Percentiles rank a stretch among this genome's conserved stretches.
Evolutionary conservation across 208 protist species (phyloP).

Genomic region (Acanthamoeba culbertsoni): DNA sequence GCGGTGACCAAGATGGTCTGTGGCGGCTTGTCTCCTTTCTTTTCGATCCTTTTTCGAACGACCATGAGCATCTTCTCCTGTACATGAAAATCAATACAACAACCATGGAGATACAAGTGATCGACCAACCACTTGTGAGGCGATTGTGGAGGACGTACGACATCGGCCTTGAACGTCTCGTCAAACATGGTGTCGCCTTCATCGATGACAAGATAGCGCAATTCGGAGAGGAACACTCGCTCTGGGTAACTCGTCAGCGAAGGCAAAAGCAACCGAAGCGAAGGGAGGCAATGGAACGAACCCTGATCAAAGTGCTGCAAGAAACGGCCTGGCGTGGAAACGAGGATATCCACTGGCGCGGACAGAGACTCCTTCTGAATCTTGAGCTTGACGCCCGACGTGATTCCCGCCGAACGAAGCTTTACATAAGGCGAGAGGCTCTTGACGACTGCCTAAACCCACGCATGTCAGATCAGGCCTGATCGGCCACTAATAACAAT

Average conservation of each 20-base stretch:
- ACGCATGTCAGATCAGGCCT: not conserved
- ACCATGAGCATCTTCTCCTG: not conserved
- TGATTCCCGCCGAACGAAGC: not conserved
- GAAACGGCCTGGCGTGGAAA: constrained; percentile 34
- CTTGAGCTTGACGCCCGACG: not conserved
- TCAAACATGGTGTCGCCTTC: constrained; percentile 47
- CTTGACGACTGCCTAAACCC: not conserved
- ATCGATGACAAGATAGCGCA: constrained; percentile 17
- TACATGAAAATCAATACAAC: not conserved
- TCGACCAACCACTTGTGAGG: too few species aligned
- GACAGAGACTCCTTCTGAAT: not conserved
- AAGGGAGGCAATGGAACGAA: not conserved
- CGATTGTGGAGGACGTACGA: not conserved
- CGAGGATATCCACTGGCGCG: constrained; percentile 19
- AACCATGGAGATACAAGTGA: too few species aligned
- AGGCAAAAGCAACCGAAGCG: not conserved
- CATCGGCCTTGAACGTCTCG: not conserved
- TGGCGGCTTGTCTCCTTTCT: not conserved
- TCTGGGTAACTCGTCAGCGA: not conserved
- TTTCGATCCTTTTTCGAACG: not conserved
- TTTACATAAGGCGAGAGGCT: not conserved
- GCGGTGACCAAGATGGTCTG: constrained; percentile 47
- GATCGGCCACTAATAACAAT: too few species aligned
- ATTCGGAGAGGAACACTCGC: not conserved
- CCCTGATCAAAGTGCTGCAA: constrained; percentile 27